Evolutionary conservation across 2,329 filamentous ascomycete genomes (phyloP), one percentile per base, ranked within the genome.

Genomic region (Leptographium galeiforme): DNA sequence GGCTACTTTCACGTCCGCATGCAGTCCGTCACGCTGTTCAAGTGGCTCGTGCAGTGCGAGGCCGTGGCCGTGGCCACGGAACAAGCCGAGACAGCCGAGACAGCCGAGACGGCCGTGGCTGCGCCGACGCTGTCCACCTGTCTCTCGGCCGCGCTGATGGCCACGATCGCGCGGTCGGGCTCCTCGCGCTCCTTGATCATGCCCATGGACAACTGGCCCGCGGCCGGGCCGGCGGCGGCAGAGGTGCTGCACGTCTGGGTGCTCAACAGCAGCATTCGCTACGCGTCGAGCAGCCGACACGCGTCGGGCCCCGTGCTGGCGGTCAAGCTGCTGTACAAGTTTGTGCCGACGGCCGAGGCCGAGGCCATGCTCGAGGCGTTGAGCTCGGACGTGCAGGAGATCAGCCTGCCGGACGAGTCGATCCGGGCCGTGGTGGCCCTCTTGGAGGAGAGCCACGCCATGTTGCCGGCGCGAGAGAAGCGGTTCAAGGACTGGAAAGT

Each of bases 401-500:
- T 83, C 14, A 70, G 66, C 34, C 65, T 87, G 36, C 79, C 82
- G 0, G 57, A 56, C 1, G 66, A 70, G 6, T 71, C 78, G 6
- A 77, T 83, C 33, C 54, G 63, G 6, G 67, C 68, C 34, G 64
- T 83, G 8, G 59, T 64, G 1, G 57, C 61, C 7, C 67, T 64
- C 11, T 66, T 89, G 32, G 62, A 68, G 12, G 62, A 61, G 8
- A 81, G 76, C 58, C 77, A 72, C 39, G 44, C 57, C 4, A 61
- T 80, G 16, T 63, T 88, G 10, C 84, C 84, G 1, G 62, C 59
- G 0, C 68, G 68, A 10, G 78, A 83, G 55, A 72, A 79, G 53
- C 67, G 60, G 33, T 85, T 86, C 58, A 72, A 78, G 62, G 77
- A 75, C n/a, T 89, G 84, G 84, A 73, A 74, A 32, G 80, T 88